Percentiles rank a stretch among this genome's conserved stretches.
These are phyloP conservation scores for Bertia moriformis DNA, from an alignment of 2,329 filamentous ascomycete species.

Conservation along the genomic window DNA sequence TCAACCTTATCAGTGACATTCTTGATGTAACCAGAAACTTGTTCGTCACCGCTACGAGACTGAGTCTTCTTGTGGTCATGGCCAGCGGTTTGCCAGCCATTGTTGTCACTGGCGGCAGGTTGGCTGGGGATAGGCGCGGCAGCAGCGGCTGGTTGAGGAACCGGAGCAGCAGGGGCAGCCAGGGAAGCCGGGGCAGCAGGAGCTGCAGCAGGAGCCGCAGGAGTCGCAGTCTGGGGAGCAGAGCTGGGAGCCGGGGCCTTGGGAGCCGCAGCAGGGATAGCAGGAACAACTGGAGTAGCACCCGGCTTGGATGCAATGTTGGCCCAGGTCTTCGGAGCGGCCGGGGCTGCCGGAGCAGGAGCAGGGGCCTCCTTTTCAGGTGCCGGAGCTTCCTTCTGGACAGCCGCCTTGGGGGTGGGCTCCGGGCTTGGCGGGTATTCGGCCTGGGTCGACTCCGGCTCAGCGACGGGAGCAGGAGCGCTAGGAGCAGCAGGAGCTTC, in stretches of 20 bases:
- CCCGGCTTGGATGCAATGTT: conserved; percentile 24
- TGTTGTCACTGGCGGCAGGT: conserved; percentile 17
- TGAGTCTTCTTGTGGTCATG: conserved; percentile 16
- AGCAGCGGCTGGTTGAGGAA: conserved; percentile 17
- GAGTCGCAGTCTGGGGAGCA: conserved; percentile 12
- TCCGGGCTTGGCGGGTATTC: conserved; percentile 4
- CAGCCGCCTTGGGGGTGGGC: conserved; percentile 3
- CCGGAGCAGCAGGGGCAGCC: conserved; percentile 5
- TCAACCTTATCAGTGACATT: conserved; percentile 51
- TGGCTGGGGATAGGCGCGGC: conserved; percentile 10
- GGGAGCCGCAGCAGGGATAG: conserved; percentile 9
- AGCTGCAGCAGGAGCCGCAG: conserved; percentile 31
- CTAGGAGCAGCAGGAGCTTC: not conserved
- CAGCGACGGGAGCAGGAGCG: conserved; percentile 4
- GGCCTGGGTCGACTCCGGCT: conserved; percentile 5
- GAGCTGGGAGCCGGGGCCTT: conserved; percentile 5
- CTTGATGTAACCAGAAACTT: conserved; percentile 48
- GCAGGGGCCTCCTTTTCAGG: conserved; percentile 14
- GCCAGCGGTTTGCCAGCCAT: conserved; percentile 50
- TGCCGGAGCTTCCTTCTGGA: conserved; percentile 6
- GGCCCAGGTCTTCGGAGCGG: conserved; percentile 26
- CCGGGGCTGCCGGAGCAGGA: conserved; percentile 12
- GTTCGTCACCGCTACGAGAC: not conserved
- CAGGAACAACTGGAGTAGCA: conserved; percentile 9
- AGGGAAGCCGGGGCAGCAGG: conserved; percentile 21